phyloP scores from a whole-genome alignment of 2,329 filamentous ascomycete species.

The Epichloe amarillans region DNA sequence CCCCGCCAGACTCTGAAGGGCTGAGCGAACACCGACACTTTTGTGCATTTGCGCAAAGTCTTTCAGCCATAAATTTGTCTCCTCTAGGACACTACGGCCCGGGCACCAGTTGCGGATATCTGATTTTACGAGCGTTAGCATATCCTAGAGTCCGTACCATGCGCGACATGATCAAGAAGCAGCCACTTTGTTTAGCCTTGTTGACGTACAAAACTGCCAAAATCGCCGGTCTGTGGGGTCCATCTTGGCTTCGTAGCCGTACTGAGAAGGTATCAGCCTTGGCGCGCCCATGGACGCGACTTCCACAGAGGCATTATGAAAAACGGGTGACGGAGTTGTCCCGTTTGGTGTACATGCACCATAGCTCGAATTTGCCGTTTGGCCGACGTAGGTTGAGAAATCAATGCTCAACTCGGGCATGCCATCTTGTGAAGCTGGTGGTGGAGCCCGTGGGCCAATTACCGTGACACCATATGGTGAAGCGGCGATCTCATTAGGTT shows the following conservation, averaged over 20 bases:
- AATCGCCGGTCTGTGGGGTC: conserved; percentile 20
- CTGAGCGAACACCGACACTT: conserved; percentile 20
- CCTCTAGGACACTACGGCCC: conserved; percentile 23
- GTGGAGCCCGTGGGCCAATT: background rate
- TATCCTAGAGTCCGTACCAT: background rate
- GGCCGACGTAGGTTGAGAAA: background rate
- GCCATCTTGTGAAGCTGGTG: background rate
- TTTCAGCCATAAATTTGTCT: conserved; percentile 26
- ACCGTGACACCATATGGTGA: background rate
- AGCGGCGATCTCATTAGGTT: background rate
- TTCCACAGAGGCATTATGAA: background rate
- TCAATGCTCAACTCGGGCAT: background rate
- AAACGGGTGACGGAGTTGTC: background rate
- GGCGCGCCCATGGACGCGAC: conserved; percentile 4
- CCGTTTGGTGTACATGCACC: background rate
- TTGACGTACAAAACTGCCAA: conserved; percentile 21
- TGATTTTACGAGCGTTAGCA: conserved; percentile 7
- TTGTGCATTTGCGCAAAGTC: conserved; percentile 27
- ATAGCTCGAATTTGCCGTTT: background rate
- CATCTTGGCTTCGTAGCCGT: conserved; percentile 20
- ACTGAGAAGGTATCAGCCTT: conserved; percentile 14
- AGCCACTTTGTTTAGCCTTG: background rate
- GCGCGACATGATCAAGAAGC: background rate
- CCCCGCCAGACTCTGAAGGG: conserved; percentile 27
- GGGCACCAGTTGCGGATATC: conserved; percentile 28